Base-by-base conservation (phyloP, 768 basidiomycete genomes). In the Leccinum obscurum region DNA sequence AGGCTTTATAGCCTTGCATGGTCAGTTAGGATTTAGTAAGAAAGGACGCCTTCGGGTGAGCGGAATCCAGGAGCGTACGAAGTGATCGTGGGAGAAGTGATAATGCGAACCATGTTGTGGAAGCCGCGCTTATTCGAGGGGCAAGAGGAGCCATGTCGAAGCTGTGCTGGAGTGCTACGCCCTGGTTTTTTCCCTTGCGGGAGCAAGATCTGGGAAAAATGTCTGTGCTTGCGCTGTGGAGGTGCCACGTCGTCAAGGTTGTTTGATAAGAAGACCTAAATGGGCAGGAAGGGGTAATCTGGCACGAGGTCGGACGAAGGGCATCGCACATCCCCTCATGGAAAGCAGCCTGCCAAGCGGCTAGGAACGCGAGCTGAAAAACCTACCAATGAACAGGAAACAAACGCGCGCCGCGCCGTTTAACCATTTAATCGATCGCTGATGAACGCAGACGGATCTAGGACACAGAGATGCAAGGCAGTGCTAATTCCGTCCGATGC, bases 1-100 rank as follows among this genome's bases (percentile, higher is more conserved):
- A 60, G 71, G 65, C 56, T 73, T 72, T 72, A 75, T 72, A 75
- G 30, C 30, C 44, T 63, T 52, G 60, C 63, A 69, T 62, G 60
- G 60, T 58, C 59, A 48, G 59, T 48, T 54, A 55, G 6, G 52
- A 73, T 72, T 73, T 71, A 61, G 71, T 75, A 72, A 72, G 67
- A 59, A 57, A 61, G 22, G 64, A 20, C 61, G 44, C 64, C 68
- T 73, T 68, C 70, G 73, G 60, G 64, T 49, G 58, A 75, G 66
- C 73, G 64, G 65, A 71, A 65, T 62, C 62, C 59, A 69, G 58
- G 56, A 58, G 41, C 55, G 52, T 57, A 67, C 69, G 69, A 75
- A 67, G 71, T 75, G 61, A 72, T 75, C 73, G 72, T 73, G 72
- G 72, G 72, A 73, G 65, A 69, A 56, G 2, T 20, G 50, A 66